These are phyloP conservation scores for Malus fusca DNA, from an alignment of 306 rosid genomes.

Conservation along the genomic window DNA sequence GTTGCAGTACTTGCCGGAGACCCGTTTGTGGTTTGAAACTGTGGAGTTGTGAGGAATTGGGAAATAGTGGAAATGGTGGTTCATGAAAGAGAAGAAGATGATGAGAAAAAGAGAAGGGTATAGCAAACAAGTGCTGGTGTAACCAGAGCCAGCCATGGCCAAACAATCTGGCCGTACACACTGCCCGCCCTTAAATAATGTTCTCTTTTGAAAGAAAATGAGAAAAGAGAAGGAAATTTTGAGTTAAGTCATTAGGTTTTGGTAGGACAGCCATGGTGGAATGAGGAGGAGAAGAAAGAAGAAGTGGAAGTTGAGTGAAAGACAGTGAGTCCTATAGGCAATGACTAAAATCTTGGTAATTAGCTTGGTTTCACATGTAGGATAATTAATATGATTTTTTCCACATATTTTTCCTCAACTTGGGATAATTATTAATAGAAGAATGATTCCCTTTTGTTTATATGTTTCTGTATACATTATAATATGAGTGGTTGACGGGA, in stretches of 20 bases:
- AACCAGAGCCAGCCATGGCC: constrained; percentile 22
- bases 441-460: too few species aligned
- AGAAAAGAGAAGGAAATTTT: not conserved
- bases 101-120: constrained; percentile 27
- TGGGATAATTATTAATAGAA: not conserved
- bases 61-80: constrained; percentile 3
- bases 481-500: not conserved
- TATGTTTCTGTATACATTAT: too few species aligned
- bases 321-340: not conserved
- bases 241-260: not conserved
- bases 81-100: constrained; percentile 22
- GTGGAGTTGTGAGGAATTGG: not conserved
- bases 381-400: not conserved
- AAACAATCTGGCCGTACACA: not conserved
- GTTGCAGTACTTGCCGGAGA: not conserved
- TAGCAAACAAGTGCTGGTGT: not conserved
- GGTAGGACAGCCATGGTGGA: not conserved
- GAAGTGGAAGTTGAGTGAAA: not conserved
- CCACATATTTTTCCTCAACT: not conserved
- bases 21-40: not conserved
- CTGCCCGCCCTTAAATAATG: not conserved
- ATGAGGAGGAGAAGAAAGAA: not conserved
- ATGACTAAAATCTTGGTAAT: not conserved
- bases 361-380: not conserved
- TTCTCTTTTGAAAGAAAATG: not conserved